phyloP scores from a whole-genome alignment of 1,284 basidiomycete genomes.

The Garcileccinum viscosum region DNA sequence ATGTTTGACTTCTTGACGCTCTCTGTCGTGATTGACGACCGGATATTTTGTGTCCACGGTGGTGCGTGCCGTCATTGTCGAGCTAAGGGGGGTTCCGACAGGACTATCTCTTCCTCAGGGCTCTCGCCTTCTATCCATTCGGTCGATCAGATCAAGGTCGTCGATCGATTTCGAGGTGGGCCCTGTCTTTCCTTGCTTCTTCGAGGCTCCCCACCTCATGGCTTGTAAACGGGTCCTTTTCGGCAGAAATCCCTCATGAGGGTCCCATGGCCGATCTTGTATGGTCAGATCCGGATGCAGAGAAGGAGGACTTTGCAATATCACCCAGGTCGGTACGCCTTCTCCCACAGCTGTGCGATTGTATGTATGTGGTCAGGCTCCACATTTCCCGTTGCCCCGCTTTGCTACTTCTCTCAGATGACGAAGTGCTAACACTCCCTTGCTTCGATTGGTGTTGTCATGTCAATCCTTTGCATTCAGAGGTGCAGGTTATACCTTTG shows the following conservation, averaged over 20 bases:
- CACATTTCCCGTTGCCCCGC: constrained; percentile 16
- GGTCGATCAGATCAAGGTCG: constrained; percentile 99
- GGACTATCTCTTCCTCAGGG: constrained; percentile 52
- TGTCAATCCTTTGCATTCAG: constrained; percentile 47
- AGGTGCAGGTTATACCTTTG: constrained; percentile 99
- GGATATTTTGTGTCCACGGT: constrained; percentile 99
- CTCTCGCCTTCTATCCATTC: constrained; percentile 98
- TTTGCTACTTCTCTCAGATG: constrained; percentile 9
- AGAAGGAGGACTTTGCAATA: constrained; percentile 99
- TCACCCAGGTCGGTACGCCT: constrained; percentile 80
- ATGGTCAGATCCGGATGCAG: constrained; percentile 99
- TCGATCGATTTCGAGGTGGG: constrained; percentile 92
- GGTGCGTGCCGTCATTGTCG: constrained; percentile 54
- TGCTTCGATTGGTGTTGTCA: not conserved
- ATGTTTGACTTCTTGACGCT: constrained; percentile 99
- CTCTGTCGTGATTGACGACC: constrained; percentile 98
- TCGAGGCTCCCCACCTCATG: constrained; percentile 31
- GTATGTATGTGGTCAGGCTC: constrained; percentile 22
- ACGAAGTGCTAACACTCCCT: constrained; percentile 8
- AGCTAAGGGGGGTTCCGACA: constrained; percentile 13
- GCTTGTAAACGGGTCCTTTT: constrained; percentile 16
- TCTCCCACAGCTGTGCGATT: constrained; percentile 18
- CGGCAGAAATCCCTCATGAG: constrained; percentile 95
- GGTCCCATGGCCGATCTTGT: constrained; percentile 99
- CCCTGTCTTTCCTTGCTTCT: constrained; percentile 24